Conservation (phyloP, 2,329 filamentous ascomycete species). For the Colletotrichum karsti region DNA sequence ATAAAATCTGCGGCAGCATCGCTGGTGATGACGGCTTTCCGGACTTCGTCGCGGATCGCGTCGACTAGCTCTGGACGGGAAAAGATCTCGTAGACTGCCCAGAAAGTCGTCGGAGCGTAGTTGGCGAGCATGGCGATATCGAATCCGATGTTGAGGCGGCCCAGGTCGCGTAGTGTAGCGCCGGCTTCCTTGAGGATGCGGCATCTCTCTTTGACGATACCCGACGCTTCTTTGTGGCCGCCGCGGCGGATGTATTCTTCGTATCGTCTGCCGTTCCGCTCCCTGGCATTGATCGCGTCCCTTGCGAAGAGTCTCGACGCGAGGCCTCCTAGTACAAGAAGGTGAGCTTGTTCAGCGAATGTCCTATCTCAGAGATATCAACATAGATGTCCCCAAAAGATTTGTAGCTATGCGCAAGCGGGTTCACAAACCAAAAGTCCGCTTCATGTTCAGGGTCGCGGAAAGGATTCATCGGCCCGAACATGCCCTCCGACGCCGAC, state of each 20-base stretch:
- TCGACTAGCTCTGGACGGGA: slow-evolving; percentile 45
- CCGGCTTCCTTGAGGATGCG: not conserved
- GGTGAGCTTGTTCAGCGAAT: not conserved
- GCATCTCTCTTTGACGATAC: not conserved
- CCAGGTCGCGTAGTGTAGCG: not conserved
- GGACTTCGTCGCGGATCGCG: slow-evolving; percentile 49
- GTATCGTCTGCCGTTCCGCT: slow-evolving; percentile 1
- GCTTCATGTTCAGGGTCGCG: slow-evolving; percentile 9
- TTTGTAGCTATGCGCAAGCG: fast-evolving
- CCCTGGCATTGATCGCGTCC: not conserved
- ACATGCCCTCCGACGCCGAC: slow-evolving; percentile 7
- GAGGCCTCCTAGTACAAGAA: not conserved
- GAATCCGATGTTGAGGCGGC: slow-evolving; percentile 2
- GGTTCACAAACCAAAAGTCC: not conserved
- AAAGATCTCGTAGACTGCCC: slow-evolving; percentile 52
- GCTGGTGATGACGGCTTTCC: slow-evolving; percentile 9
- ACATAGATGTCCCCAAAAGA: not conserved
- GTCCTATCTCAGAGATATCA: too few relatives aligned
- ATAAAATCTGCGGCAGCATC: slow-evolving; percentile 11
- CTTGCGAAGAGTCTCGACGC: not conserved
- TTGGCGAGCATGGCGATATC: slow-evolving; percentile 48
- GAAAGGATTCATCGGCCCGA: slow-evolving; percentile 21
- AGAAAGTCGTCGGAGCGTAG: slow-evolving; percentile 52
- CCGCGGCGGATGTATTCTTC: not conserved
- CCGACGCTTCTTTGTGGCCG: not conserved